Evolutionary conservation across 352 stramenopile genomes (phyloP), one percentile per base, ranked within the genome.

Genomic region (Pythium rhizo-oryzae): DNA sequence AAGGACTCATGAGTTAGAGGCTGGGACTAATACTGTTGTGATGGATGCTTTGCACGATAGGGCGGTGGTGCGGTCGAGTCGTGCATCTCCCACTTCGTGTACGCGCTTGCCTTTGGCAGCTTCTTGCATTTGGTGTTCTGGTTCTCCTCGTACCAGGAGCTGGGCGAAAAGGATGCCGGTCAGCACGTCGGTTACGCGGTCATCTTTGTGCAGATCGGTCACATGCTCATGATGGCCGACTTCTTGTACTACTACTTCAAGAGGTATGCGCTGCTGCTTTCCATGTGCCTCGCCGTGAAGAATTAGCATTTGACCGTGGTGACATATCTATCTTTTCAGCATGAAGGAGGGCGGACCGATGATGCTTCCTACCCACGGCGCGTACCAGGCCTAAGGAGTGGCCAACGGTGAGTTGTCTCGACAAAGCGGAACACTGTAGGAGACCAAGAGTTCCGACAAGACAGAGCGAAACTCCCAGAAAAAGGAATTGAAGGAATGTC

Each of bases 181-280:
- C 82, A 94, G 68, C 85, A 95, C 80, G 89, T 96, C 37, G 89
- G 89, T 57, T 95, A 99, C 59, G 96, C 96, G 19, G 88, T 99
- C 23, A 96, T 99, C 80, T 95, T 96, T 65, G 86, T 97, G n/a
- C 98, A 99, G 81, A 98, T 99, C 70, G 85, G 97, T 33, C 97
- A 99, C 83, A 96, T 99, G 79, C 81, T 98, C 37, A 94, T 99
- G 76, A 99, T 99, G 97, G 86, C 92, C 30, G 97, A 99, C 79
- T 99, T 99, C 72, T 97, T 99, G 75, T 99, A 98, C 87, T 99
- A 99, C 78, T 99, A 99, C 87, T 97, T 99, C 78, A 96, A 98
- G 74, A 95, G 85, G 85, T 93, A n/a, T 5, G 60, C 44, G 73
- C 28, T 6, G 28, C 28, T 33, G 6, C 28, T 33, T 7, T 71